phyloP scores from a whole-genome alignment of 176 grass and related monocot species.

The sorghum (Sorghum bicolor) region DNA sequence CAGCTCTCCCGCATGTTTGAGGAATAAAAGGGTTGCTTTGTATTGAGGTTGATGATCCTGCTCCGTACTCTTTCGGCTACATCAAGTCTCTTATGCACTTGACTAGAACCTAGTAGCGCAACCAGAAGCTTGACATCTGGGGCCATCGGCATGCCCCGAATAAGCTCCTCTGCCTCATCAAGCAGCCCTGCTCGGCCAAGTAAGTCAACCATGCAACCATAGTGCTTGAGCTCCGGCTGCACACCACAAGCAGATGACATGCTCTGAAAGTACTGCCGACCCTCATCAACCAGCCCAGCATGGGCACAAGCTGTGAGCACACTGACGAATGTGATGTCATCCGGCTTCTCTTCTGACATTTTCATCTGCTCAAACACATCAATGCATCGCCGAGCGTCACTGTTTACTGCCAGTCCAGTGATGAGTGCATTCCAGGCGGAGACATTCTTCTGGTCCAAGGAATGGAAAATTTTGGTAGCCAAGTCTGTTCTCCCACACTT shows the following conservation, averaged over 20 bases:
- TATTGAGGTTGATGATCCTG: constrained; percentile 26
- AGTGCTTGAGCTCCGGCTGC: constrained; percentile 55
- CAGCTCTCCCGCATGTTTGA: not conserved
- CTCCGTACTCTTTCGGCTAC: constrained; percentile 50
- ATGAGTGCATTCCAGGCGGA: constrained; percentile 78
- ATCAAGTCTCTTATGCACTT: constrained; percentile 52
- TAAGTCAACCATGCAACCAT: constrained; percentile 82
- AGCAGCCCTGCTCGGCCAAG: constrained; percentile 61
- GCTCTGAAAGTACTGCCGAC: constrained; percentile 52
- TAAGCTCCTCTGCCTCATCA: constrained; percentile 62
- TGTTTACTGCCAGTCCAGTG: constrained; percentile 50
- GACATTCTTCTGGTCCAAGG: constrained; percentile 53
- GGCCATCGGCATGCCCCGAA: constrained; percentile 51
- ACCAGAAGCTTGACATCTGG: constrained; percentile 59
- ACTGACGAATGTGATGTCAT: constrained; percentile 52
- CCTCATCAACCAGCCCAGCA: constrained; percentile 49
- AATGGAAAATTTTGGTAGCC: constrained; percentile 47
- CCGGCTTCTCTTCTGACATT: constrained; percentile 33
- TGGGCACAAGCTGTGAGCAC: constrained; percentile 68
- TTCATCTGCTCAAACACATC: constrained; percentile 61
- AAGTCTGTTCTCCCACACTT: constrained; percentile 58
- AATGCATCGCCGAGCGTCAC: constrained; percentile 43
- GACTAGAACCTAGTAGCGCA: constrained; percentile 56
- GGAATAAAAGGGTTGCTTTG: constrained; percentile 9
- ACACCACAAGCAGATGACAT: constrained; percentile 48